Base-by-base conservation (phyloP, 2,329 filamentous ascomycete species). In the Calcarisporium arbuscula region DNA sequence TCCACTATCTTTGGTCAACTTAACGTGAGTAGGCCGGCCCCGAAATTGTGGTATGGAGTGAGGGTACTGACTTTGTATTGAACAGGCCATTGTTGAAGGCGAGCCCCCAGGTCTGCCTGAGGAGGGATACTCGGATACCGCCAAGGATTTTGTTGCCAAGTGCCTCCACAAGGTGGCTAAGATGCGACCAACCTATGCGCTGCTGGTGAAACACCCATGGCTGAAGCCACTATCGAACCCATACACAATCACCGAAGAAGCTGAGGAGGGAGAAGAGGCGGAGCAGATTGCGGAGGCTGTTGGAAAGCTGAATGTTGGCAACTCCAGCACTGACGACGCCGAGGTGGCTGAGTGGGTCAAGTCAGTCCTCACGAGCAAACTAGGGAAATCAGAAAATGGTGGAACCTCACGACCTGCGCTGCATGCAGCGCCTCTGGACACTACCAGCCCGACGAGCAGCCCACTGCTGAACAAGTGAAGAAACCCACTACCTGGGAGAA, bases 1-100 rank as follows among this genome's bases (percentile, higher is more conserved):
- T 92, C 90, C 57, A 96, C 95, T 53, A 98, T 98, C 47, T 96
- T 98, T 68, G 94, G 87, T 52, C 92, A 98, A 57, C 70, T 98
- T 21, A 94, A 84, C 51, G 92, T 96, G 72, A 80, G 89, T 79
- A n/a, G n/a, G n/a, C n/a, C n/a, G n/a, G n/a, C n/a, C n/a, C n/a
- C n/a, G n/a, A n/a, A n/a, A n/a, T 32, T 15, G 17, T 26, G 3
- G 3, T 11, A 27, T 10, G 8, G 3, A 15, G 9, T 8, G 11
- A 36, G 14, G 12, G 21, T 28, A 23, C 30, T 45, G 34, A 46
- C 43, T 4, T 40, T 14, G 31, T 16, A 27, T 4, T 29, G 29
- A 23, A 19, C 47, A 98, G 92, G 92, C 92, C 36, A 98, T 98
- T 54, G 92, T 98, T 22, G 87, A 96, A 56, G 92, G 92, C 32